Percentiles rank a stretch among this genome's conserved stretches.
Conservation (phyloP, 306 rosid species). For the Medicago truncatula region MtrunA17r5.0-ANR NC_053042.1:44319001-44319500, state of each 20-base stretch:
- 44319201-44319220: constrained; percentile 49
- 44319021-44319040: constrained; percentile 39
- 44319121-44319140: constrained; percentile 45
- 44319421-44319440: constrained; percentile 54
- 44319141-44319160: constrained; percentile 44
- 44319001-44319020: constrained; percentile 44
- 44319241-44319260: constrained; percentile 52
- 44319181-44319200: constrained; percentile 55
- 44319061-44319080: constrained; percentile 46
- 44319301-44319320: constrained; percentile 51
- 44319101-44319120: constrained; percentile 53
- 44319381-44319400: constrained; percentile 57
- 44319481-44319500: constrained; percentile 52
- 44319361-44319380: constrained; percentile 54
- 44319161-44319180: constrained; percentile 46
- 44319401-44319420: constrained; percentile 58
- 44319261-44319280: constrained; percentile 61
- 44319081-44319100: constrained; percentile 49
- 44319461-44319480: constrained; percentile 57
- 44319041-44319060: constrained; percentile 41
- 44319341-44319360: constrained; percentile 47
- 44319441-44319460: constrained; percentile 57
- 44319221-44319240: constrained; percentile 51
- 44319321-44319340: constrained; percentile 43
- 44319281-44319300: constrained; percentile 52